Evolutionary conservation across 2,329 filamentous ascomycete species (phyloP).

Genomic region (Huntiella moniliformis): DNA sequence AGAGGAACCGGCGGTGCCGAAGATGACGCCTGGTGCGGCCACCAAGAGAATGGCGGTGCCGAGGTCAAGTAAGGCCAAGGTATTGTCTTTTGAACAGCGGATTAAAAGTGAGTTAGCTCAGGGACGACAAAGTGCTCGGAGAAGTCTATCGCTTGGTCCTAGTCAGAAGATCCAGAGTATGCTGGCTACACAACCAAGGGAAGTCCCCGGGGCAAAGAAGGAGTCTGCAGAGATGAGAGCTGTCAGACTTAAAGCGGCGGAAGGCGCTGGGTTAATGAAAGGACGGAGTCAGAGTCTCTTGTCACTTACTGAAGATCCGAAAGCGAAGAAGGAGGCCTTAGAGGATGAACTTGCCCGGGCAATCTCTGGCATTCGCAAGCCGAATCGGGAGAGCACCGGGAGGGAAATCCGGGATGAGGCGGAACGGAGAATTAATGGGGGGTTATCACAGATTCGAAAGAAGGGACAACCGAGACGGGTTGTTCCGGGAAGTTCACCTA

Average conservation of each 20-base stretch:
- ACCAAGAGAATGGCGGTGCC: slow-evolving; percentile 33
- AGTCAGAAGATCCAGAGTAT: slow-evolving; percentile 42
- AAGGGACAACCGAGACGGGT: slow-evolving; percentile 30
- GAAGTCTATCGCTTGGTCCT: slow-evolving; percentile 37
- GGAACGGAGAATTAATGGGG: slow-evolving; percentile 37
- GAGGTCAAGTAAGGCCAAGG: slow-evolving; percentile 45
- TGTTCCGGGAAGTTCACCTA: slow-evolving; percentile 22
- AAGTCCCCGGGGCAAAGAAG: slow-evolving; percentile 43
- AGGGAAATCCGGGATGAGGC: slow-evolving; percentile 48
- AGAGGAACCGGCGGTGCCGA: slow-evolving; percentile 28
- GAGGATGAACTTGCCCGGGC: slow-evolving; percentile 56
- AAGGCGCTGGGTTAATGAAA: slow-evolving; percentile 17
- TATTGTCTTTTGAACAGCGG: slow-evolving; percentile 20
- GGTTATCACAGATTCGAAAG: slow-evolving; percentile 29
- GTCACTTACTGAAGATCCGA: slow-evolving; percentile 31
- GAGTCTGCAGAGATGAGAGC: slow-evolving; percentile 46
- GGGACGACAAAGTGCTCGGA: slow-evolving; percentile 16
- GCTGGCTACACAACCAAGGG: slow-evolving; percentile 47
- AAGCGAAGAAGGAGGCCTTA: slow-evolving; percentile 45
- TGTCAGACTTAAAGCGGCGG: slow-evolving; percentile 22
- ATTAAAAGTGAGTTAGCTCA: slow-evolving; percentile 8
- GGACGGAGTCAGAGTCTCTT: slow-evolving; percentile 31
- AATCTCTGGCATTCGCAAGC: slow-evolving; percentile 54
- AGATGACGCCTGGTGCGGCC: slow-evolving; percentile 32
- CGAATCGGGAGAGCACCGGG: slow-evolving; percentile 52